Conservation (phyloP, 176 grass and related monocot species). For the Raddia guianensis region DNA sequence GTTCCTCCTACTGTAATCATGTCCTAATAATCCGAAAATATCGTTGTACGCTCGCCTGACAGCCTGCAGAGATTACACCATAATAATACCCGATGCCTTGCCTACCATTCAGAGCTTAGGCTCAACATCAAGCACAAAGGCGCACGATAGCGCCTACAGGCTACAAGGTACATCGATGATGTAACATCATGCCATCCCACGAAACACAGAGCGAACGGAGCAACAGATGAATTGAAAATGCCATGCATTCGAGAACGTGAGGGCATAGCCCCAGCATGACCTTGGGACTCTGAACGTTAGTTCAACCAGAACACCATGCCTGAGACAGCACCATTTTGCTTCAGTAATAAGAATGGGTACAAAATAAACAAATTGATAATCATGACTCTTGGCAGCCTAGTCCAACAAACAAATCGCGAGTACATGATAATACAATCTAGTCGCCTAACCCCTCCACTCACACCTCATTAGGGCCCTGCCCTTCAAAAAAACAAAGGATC, state of each 20-base stretch:
- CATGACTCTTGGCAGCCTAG: constrained; percentile 41
- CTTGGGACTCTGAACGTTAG: not conserved
- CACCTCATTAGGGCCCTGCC: constrained; percentile 43
- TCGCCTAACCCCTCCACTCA: constrained; percentile 48
- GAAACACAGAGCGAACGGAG: not conserved
- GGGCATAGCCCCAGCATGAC: not conserved
- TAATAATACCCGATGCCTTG: not conserved
- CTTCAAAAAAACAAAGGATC: constrained; percentile 59
- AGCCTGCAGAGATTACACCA: not conserved
- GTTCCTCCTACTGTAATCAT: too few relatives aligned
- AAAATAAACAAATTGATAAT: constrained; percentile 45
- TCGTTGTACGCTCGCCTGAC: not conserved
- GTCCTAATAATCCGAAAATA: not conserved
- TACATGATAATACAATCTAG: constrained; percentile 53
- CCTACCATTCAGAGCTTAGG: not conserved
- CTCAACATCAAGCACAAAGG: not conserved
- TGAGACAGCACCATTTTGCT: not conserved
- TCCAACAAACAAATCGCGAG: constrained; percentile 46
- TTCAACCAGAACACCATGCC: not conserved
- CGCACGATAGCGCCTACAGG: not conserved
- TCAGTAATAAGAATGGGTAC: not conserved
- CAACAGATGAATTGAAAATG: not conserved
- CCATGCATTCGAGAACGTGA: not conserved
- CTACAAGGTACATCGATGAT: not conserved
- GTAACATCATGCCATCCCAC: not conserved